Evolutionary conservation across 2,329 filamentous ascomycete species (phyloP).

Genomic region (Phialocephala subalpina): DNA sequence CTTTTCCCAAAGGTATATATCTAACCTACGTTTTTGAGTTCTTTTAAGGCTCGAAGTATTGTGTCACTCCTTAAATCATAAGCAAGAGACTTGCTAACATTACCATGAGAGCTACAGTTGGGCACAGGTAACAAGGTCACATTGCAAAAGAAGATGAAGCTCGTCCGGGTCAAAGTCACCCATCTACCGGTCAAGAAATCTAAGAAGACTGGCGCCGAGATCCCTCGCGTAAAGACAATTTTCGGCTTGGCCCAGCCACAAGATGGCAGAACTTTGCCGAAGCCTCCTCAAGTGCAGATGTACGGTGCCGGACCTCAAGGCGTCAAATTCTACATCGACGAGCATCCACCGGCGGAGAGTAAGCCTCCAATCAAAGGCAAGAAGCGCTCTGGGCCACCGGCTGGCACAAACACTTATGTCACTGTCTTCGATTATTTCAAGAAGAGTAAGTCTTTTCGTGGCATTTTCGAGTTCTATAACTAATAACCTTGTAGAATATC

Average conservation of each 20-base stretch:
- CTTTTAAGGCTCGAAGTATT: too few relatives aligned
- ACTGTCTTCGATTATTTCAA: constrained; percentile 65
- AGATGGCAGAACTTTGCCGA: constrained; percentile 46
- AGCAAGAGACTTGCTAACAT: too few relatives aligned
- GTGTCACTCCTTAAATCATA: too few relatives aligned
- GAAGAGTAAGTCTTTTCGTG: constrained; percentile 43
- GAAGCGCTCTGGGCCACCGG: constrained; percentile 43
- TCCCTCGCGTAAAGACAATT: constrained; percentile 54
- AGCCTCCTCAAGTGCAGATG: constrained; percentile 46
- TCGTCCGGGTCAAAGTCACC: constrained; percentile 49
- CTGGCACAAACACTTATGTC: constrained; percentile 51
- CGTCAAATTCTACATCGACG: constrained; percentile 62
- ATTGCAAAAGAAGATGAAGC: constrained; percentile 45
- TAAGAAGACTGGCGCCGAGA: constrained; percentile 44
- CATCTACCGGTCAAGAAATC: constrained; percentile 47
- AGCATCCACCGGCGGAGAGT: constrained; percentile 33
- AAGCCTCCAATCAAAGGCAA: constrained; percentile 42
- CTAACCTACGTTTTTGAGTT: too few relatives aligned
- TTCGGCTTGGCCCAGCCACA: constrained; percentile 50
- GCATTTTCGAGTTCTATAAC: background rate
- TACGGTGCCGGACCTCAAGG: constrained; percentile 57
- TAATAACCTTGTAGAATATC: constrained; percentile 56
- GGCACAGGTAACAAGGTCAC: constrained; percentile 34
- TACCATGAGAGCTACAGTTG: too few relatives aligned
- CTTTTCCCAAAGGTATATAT: constrained; percentile 49